Conservation (phyloP, 2,329 filamentous ascomycete species). For the Polytolypa hystricis region DNA sequence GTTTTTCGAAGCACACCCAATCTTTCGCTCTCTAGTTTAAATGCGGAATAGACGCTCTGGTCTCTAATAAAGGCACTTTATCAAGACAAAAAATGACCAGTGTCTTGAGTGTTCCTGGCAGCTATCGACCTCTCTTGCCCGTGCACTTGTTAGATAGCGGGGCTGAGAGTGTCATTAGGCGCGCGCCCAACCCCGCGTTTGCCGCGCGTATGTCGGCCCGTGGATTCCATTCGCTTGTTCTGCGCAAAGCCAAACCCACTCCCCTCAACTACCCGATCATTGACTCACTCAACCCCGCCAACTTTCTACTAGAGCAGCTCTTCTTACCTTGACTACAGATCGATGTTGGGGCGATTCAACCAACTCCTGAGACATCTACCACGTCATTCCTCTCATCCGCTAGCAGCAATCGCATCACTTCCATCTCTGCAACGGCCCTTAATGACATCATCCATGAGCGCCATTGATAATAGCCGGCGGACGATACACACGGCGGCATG, state of each 20-base stretch:
- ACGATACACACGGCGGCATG: slow-evolving; percentile 83
- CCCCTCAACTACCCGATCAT: neutral
- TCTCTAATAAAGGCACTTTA: no score
- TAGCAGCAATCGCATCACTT: slow-evolving; percentile 22
- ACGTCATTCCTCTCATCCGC: slow-evolving; percentile 42
- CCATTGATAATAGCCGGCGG: slow-evolving; percentile 29
- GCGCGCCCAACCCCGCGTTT: neutral
- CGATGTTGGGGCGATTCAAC: slow-evolving; percentile 66
- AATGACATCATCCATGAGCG: slow-evolving; percentile 35
- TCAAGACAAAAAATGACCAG: no score
- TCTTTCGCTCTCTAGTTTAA: no score
- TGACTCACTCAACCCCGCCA: neutral
- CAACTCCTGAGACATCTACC: slow-evolving; percentile 64
- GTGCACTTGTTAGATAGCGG: no score
- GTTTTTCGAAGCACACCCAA: no score
- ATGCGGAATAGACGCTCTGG: no score
- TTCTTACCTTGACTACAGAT: slow-evolving; percentile 7
- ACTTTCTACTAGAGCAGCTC: neutral
- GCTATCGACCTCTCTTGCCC: no score
- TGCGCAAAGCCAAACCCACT: no score
- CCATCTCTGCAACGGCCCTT: slow-evolving; percentile 15
- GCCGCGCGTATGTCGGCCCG: no score
- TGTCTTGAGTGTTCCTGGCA: no score
- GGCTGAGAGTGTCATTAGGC: neutral
- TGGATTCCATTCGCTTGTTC: neutral